phyloP scores from a whole-genome alignment of 1,139 yeast species.

The Suhomyces terraborum region DNA sequence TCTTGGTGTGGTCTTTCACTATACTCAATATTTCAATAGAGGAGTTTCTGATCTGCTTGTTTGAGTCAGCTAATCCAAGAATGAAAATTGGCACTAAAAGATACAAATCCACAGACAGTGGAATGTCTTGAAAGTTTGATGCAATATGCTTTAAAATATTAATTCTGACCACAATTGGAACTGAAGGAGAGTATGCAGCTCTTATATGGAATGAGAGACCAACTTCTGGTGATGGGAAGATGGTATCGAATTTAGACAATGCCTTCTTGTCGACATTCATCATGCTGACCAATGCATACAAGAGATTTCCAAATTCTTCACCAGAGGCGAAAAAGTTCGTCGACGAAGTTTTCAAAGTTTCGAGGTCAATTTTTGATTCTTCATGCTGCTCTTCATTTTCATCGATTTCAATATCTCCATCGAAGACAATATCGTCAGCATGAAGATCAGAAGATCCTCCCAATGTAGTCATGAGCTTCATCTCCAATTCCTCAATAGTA shows the following conservation, averaged over 20 bases:
- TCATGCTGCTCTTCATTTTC: slow-evolving; percentile 26
- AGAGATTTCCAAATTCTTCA: slow-evolving; percentile 43
- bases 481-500: slow-evolving; percentile 60
- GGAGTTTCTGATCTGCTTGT: slow-evolving; percentile 31
- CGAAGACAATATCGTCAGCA: slow-evolving; percentile 26
- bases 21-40: slow-evolving; percentile 27
- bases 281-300: slow-evolving; percentile 35
- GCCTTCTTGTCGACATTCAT: slow-evolving; percentile 24
- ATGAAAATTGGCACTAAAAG: slow-evolving; percentile 40
- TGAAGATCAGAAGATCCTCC: slow-evolving; percentile 24
- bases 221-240: slow-evolving; percentile 35
- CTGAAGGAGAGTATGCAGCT: slow-evolving; percentile 53
- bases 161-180: slow-evolving; percentile 58
- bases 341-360: slow-evolving; percentile 22
- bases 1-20: slow-evolving; percentile 23
- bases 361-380: slow-evolving; percentile 20
- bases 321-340: slow-evolving; percentile 44
- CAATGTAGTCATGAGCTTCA: slow-evolving; percentile 65
- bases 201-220: slow-evolving; percentile 60
- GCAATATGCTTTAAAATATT: slow-evolving; percentile 46
- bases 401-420: slow-evolving; percentile 24
- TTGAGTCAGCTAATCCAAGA: slow-evolving; percentile 37
- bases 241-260: slow-evolving; percentile 25
- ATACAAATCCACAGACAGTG: slow-evolving; percentile 30
- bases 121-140: slow-evolving; percentile 35